Conservation (phyloP, 2,329 filamentous ascomycete genomes). For the Bipolaris sorokiniana region DNA sequence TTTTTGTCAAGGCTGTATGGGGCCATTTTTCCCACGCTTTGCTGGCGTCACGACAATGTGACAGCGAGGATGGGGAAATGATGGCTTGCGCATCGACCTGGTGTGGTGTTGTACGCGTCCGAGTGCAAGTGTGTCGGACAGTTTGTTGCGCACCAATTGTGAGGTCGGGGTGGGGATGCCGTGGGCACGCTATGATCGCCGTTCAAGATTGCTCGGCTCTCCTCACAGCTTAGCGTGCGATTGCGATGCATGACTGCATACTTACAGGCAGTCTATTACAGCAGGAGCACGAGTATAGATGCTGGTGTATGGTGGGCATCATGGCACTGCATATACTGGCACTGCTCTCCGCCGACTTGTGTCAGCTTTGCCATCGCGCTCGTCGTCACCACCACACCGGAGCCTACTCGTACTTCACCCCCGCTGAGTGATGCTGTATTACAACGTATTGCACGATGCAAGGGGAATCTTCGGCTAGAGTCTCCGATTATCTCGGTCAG, state of each 20-base stretch:
- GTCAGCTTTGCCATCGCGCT: slow-evolving; percentile 3
- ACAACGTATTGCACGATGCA: neutral
- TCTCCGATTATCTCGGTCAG: neutral
- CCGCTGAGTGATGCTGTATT: slow-evolving; percentile 3
- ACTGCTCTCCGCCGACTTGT: neutral
- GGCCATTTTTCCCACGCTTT: neutral
- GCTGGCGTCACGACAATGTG: slow-evolving; percentile 2
- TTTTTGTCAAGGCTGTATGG: slow-evolving; percentile 4
- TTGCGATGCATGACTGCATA: neutral
- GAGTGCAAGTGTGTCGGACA: neutral
- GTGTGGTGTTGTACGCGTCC: slow-evolving; percentile 7
- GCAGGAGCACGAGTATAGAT: slow-evolving; percentile 1
- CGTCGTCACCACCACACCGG: neutral
- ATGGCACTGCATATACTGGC: slow-evolving; percentile 5
- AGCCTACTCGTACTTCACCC: slow-evolving; percentile 2
- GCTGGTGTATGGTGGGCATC: neutral
- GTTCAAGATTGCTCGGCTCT: slow-evolving; percentile 16
- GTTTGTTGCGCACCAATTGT: neutral
- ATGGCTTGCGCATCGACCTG: slow-evolving; percentile 7
- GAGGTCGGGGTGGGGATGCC: slow-evolving; percentile 11
- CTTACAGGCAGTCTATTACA: slow-evolving; percentile 5
- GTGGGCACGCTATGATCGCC: slow-evolving; percentile 11
- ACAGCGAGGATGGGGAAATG: slow-evolving; percentile 4
- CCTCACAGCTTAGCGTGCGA: slow-evolving; percentile 4
- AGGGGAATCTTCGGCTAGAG: neutral